Conservation (phyloP, 2,329 filamentous ascomycete genomes). For the Mycosphaerella sp. region DNA sequence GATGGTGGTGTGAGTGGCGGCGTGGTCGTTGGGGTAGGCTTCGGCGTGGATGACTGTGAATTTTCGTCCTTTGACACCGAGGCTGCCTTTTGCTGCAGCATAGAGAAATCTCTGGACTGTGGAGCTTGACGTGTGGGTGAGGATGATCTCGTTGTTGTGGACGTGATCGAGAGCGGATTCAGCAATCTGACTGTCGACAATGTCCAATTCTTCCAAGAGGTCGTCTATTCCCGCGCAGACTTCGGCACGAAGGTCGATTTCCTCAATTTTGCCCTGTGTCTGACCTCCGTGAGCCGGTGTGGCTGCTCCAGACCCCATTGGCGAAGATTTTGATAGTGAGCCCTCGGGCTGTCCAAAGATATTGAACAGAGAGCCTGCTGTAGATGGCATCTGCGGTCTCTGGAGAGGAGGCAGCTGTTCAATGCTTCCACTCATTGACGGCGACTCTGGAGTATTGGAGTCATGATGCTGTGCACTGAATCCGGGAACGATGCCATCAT, state of each 20-base stretch:
- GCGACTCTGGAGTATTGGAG: conserved; percentile 6
- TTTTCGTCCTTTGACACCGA: conserved; percentile 52
- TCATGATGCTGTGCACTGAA: conserved; percentile 43
- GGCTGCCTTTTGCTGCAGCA: conserved; percentile 63
- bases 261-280: conserved; percentile 33
- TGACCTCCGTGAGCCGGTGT: conserved; percentile 32
- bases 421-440: conserved; percentile 21
- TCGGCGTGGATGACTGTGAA: conserved; percentile 86
- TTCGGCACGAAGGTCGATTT: conserved; percentile 72
- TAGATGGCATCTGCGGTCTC: conserved; percentile 56
- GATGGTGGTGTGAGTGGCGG: conserved; percentile 55
- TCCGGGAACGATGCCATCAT: conserved; percentile 50
- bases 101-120: conserved; percentile 87
- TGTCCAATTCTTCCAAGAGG: conserved; percentile 88
- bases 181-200: conserved; percentile 90
- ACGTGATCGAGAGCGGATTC: conserved; percentile 85
- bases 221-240: conserved; percentile 92
- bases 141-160: conserved; percentile 83
- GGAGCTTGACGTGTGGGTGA: conserved; percentile 78
- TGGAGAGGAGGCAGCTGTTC: conserved; percentile 19
- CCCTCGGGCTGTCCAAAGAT: conserved; percentile 52
- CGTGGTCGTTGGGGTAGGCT: conserved; percentile 62
- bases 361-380: conserved; percentile 74
- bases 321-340: conserved; percentile 42
- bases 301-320: conserved; percentile 16